Evolutionary conservation across 768 basidiomycete species (phyloP).

Genomic region (Inosperma sp.): DNA sequence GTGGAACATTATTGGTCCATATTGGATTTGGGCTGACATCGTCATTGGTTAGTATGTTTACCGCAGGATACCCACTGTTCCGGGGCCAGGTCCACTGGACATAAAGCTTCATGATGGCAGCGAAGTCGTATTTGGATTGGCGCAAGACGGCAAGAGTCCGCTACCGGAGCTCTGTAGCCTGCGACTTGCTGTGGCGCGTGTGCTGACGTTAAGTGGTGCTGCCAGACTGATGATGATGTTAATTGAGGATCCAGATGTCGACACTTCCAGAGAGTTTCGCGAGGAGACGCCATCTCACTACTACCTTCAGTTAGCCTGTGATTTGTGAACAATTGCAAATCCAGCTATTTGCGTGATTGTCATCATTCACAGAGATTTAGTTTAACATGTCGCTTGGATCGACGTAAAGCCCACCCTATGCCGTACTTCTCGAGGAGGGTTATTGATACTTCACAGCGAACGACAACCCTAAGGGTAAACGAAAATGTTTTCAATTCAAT

Average conservation of each 20-base stretch:
- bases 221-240: neutral
- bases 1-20: no score
- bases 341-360: no score
- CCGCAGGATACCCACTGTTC: neutral
- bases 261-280: neutral
- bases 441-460: no score
- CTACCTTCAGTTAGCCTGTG: neutral
- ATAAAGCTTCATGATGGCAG: neutral
- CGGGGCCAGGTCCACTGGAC: neutral
- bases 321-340: neutral
- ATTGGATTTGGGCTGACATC: constrained; percentile 1
- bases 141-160: neutral
- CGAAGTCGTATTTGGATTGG: neutral
- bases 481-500: no score
- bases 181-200: neutral
- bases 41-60: constrained; percentile 1
- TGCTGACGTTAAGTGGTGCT: neutral
- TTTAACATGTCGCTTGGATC: no score
- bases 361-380: no score
- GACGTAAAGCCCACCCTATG: no score
- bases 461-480: no score
- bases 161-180: neutral
- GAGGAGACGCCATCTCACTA: neutral
- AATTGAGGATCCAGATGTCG: neutral
- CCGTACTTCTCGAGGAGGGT: no score